Conservation (phyloP, 345 rosid genomes). For the Geranium rotundifolium region DNA sequence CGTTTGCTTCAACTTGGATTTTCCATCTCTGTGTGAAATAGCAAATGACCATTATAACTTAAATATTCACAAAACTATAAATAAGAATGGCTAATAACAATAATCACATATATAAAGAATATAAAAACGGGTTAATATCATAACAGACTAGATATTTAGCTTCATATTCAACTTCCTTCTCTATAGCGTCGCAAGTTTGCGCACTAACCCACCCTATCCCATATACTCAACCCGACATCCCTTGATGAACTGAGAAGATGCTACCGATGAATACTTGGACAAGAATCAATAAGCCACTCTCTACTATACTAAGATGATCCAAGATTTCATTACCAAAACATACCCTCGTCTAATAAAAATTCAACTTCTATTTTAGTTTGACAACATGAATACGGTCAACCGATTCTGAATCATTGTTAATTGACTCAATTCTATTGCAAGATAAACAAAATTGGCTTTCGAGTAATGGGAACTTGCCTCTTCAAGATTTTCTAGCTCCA, state of each 20-base stretch:
- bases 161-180: not conserved
- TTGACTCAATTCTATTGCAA: not conserved
- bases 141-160: not conserved
- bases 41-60: no score
- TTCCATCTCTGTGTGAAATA: slow-evolving; percentile 56
- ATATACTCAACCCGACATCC: not conserved
- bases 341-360: not conserved
- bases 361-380: not conserved
- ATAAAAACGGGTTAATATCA: not conserved
- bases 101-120: not conserved
- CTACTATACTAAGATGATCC: not conserved
- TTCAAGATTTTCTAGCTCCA: slow-evolving; percentile 96
- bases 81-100: not conserved
- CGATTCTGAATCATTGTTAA: not conserved
- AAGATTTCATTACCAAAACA: not conserved
- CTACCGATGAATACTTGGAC: not conserved
- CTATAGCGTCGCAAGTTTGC: not conserved
- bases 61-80: not conserved
- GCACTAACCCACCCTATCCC: not conserved
- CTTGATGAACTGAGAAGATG: not conserved
- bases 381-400: not conserved
- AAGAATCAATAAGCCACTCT: no score
- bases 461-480: slow-evolving; percentile 39
- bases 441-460: not conserved
- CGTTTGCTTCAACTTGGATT: slow-evolving; percentile 88